Evolutionary conservation across 139 green algal species (phyloP).

Genomic region (Volvox africanus): DNA sequence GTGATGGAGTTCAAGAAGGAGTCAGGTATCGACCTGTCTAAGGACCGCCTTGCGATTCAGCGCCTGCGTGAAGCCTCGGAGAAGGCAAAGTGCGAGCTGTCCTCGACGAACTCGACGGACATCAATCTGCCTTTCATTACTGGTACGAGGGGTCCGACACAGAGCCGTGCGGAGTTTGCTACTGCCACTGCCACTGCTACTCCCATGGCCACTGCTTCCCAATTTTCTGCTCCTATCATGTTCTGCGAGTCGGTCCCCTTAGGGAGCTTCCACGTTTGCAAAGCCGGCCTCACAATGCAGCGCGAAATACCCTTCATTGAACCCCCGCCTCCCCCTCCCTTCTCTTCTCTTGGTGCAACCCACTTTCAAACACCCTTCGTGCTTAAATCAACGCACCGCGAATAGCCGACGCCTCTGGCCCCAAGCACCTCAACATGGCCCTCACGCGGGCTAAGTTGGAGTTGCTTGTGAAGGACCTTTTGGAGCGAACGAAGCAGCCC

Average conservation of each 20-base stretch:
- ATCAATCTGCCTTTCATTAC: conserved; percentile 99
- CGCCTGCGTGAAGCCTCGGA: conserved; percentile 72
- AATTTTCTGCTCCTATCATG: no score
- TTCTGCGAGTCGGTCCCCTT: no score
- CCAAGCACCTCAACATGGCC: conserved; percentile 89
- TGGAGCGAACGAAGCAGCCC: conserved; percentile 94
- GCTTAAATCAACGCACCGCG: no score
- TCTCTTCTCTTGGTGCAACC: no score
- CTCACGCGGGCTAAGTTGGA: conserved; percentile 93
- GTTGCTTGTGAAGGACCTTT: conserved; percentile 83
- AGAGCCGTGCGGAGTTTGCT: no score
- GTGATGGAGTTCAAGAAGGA: conserved; percentile 87
- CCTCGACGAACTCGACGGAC: conserved; percentile 88
- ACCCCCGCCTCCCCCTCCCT: no score
- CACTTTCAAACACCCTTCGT: background rate
- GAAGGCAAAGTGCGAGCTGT: conserved; percentile 98
- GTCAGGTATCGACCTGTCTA: conserved; percentile 94
- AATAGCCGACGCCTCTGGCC: conserved; percentile 62
- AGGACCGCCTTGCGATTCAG: conserved; percentile 97
- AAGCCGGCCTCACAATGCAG: no score
- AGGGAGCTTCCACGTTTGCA: no score
- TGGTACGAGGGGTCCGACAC: conserved; percentile 67
- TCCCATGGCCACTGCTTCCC: no score
- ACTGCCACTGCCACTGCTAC: no score
- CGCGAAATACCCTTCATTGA: no score